Percentiles rank a stretch among this genome's conserved stretches.
These are phyloP conservation scores for Backusella macrospora DNA, from an alignment of 192 early-diverging fungal species.

Conservation along the genomic window DNA sequence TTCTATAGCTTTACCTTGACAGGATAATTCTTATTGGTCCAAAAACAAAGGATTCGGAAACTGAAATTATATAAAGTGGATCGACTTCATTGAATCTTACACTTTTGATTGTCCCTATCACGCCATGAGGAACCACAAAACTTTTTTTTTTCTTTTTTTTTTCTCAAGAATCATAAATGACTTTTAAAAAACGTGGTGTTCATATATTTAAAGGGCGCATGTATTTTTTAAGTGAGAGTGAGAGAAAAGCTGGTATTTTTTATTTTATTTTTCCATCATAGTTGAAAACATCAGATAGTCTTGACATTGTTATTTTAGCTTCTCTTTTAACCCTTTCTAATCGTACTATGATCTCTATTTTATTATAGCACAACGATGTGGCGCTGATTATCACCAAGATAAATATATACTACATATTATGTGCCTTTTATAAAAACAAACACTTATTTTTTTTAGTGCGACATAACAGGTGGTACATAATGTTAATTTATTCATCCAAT, in stretches of 20 bases:
- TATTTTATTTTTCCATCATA: no score
- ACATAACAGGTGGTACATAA: neutral
- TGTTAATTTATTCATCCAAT: neutral
- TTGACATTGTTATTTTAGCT: neutral
- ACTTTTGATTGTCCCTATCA: constrained; percentile 6
- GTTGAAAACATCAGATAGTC: neutral
- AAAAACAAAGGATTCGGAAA: neutral
- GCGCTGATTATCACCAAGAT: neutral
- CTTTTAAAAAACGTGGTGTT: neutral
- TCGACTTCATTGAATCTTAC: neutral
- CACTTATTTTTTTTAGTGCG: neutral
- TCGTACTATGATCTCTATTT: neutral
- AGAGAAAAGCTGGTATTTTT: no score
- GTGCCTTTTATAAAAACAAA: no score
- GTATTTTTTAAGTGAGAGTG: no score
- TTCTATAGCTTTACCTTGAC: no score
- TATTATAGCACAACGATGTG: neutral
- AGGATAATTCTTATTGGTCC: neutral
- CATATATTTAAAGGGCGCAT: neutral
- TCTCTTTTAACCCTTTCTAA: neutral
- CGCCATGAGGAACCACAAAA: neutral
- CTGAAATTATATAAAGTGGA: neutral
- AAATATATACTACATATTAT: neutral
- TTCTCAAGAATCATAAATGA: neutral
- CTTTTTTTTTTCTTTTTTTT: neutral